Base-by-base conservation (phyloP, 805 yeast species). In the Yamadazyma takamatsuzukensis region DNA sequence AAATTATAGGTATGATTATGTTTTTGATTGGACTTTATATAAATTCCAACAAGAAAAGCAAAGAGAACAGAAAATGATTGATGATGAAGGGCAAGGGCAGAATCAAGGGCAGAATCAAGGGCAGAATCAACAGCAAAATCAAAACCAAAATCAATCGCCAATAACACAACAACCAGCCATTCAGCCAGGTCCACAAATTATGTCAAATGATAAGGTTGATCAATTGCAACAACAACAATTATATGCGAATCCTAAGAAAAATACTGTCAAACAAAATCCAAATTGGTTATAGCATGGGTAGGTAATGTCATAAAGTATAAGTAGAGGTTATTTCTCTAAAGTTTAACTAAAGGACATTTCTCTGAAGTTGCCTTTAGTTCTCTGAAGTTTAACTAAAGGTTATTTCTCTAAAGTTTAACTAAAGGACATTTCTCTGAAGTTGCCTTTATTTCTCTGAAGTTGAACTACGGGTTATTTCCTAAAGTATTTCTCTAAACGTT, bases 21-120 rank as follows among this genome's bases (percentile, higher is more conserved):
- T 93, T 15, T 90, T 88, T 61, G 98, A 90, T 63, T 90, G 98
- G 98, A 90, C 96, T 18, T 76, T 88, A 41, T 83, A 80, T 65
- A 84, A 83, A 56, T 81, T 76, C 56, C 83, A 74, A 45, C 67
- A 74, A 49, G 75, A 76, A 44, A 74, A 74, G 44, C 77, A 74
- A 49, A 63, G 72, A 41, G 69, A 63, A 36, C 73, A 65, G 38
- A 51, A 49, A 23, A 54, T 60, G 40, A 43, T 49, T 15, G 51
- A 47, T n/a, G 61, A 58, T 27, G 60, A 41, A 16, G 54, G 17
- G 6, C 12, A 19, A 17, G 56, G 54, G 29, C 47, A 41, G 18
- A 32, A 43, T 18, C 45, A 46, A 25, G 42, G 39, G 18, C 38
- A 40, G 27, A 44, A 37, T 13, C 41, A 41, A 15, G 34, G 24